phyloP scores from a whole-genome alignment of 257 asterid genomes.

The Plantago major region DNA sequence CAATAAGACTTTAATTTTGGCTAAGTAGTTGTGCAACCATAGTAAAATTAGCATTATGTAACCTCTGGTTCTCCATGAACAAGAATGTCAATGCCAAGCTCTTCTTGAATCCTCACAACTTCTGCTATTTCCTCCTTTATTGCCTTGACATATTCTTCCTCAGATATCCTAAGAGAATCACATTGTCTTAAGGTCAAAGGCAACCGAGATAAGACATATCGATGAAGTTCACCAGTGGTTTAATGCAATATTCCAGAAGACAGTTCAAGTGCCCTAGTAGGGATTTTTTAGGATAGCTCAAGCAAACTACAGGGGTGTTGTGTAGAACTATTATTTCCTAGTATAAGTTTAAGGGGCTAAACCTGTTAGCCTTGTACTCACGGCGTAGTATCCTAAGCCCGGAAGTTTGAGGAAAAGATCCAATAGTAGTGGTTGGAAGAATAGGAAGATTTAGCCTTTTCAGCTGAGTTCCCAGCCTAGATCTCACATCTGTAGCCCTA shows the following conservation, averaged over 20 bases:
- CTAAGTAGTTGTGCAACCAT: no score
- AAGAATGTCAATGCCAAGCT: conserved; percentile 79
- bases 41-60: conserved; percentile 12
- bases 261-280: no score
- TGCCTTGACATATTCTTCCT: conserved; percentile 61
- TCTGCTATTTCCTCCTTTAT: conserved; percentile 60
- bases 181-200: neutral
- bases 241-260: no score
- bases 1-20: no score
- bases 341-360: conserved; percentile 9
- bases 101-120: conserved; percentile 78
- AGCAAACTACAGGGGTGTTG: no score
- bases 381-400: conserved; percentile 86
- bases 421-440: conserved; percentile 91
- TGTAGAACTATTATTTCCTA: no score
- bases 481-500: conserved; percentile 60
- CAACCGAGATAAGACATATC: no score
- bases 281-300: no score
- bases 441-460: conserved; percentile 73
- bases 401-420: conserved; percentile 87
- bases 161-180: conserved; percentile 47
- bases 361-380: conserved; percentile 87
- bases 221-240: no score
- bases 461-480: conserved; percentile 76
- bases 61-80: conserved; percentile 98